A percentile compares a stretch with the other conserved stretches of the same genome.
Conservation (phyloP, 768 basidiomycete genomes). For the Baorangia bicolor region DNA sequence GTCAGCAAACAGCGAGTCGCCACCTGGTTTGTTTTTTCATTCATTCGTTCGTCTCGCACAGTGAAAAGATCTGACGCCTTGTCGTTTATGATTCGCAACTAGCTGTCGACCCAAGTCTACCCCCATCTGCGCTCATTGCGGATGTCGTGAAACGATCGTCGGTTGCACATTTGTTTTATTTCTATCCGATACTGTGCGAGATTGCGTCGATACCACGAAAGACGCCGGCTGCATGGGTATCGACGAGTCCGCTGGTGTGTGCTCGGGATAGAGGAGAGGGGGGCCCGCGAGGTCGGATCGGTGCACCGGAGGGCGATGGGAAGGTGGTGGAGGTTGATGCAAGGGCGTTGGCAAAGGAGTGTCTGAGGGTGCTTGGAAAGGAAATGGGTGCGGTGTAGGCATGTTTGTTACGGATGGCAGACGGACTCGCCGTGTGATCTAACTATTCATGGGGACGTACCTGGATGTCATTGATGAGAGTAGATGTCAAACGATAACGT, state of each 20-base stretch:
- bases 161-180: slow-evolving; percentile 84
- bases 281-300: slow-evolving; percentile 18
- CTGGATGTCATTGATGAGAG: background rate
- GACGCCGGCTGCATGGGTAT: slow-evolving; percentile 67
- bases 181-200: slow-evolving; percentile 77
- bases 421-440: background rate
- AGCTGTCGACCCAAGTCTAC: slow-evolving; percentile 44
- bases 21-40: slow-evolving; percentile 51
- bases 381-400: slow-evolving; percentile 60
- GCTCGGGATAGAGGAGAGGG: slow-evolving; percentile 13
- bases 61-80: background rate
- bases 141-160: slow-evolving; percentile 74
- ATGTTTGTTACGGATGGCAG: background rate
- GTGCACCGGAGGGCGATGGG: slow-evolving; percentile 17
- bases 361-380: slow-evolving; percentile 66
- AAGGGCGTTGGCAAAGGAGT: slow-evolving; percentile 60
- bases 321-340: slow-evolving; percentile 59
- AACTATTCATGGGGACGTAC: background rate
- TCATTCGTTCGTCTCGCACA: background rate
- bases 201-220: slow-evolving; percentile 71
- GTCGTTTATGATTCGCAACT: background rate
- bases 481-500: background rate
- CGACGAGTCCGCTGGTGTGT: slow-evolving; percentile 11
- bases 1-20: slow-evolving; percentile 48
- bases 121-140: slow-evolving; percentile 56